phyloP scores from a whole-genome alignment of 345 rosid species.

The Eucalyptus microcorys region DNA sequence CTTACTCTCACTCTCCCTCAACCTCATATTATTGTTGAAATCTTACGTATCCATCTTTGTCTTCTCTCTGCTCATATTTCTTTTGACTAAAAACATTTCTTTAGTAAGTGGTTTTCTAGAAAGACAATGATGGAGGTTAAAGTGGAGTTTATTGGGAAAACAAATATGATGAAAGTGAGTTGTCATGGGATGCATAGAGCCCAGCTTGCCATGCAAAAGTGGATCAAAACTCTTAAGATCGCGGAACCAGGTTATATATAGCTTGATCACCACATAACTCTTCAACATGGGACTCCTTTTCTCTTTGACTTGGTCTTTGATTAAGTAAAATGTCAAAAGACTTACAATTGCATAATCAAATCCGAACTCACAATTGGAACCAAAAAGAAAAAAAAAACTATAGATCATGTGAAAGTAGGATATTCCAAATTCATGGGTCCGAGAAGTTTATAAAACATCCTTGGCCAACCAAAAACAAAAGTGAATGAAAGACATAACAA shows the following conservation, averaged over 20 bases:
- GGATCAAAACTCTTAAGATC: neutral
- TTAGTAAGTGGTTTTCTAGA: neutral
- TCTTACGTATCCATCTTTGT: neutral
- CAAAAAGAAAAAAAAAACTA: too few species aligned
- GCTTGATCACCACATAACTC: too few species aligned
- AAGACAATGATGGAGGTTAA: neutral
- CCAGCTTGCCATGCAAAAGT: neutral
- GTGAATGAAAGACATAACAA: neutral
- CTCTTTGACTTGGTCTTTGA: neutral
- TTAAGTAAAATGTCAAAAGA: neutral
- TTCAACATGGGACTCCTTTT: neutral
- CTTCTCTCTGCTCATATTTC: neutral
- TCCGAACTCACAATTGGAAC: too few species aligned
- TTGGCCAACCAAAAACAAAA: neutral
- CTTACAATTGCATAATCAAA: neutral
- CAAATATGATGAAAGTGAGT: neutral
- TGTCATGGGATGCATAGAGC: neutral
- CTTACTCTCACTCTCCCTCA: neutral
- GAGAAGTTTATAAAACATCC: neutral
- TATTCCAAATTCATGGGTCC: neutral
- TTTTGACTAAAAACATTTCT: neutral
- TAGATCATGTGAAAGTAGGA: too few species aligned
- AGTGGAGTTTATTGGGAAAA: neutral
- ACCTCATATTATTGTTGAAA: neutral
- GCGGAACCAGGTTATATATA: neutral